phyloP scores from a whole-genome alignment of 1,284 basidiomycete species.

The Ustilago bromivora region DNA sequence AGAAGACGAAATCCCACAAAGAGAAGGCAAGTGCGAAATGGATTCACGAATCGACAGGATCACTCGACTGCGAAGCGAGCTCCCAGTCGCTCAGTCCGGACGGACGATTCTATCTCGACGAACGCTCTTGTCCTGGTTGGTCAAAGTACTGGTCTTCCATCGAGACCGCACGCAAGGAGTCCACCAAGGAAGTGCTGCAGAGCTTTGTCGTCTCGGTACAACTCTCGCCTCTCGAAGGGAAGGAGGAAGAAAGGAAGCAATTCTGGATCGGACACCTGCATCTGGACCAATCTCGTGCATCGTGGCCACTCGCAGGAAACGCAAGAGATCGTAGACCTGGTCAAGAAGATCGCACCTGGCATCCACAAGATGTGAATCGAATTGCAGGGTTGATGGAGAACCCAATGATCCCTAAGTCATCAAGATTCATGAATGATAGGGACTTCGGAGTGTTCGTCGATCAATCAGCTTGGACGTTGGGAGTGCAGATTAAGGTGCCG shows the following conservation, averaged over 20 bases:
- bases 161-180: conserved; percentile 14
- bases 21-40: background rate
- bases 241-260: conserved; percentile 15
- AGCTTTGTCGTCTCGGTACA: conserved; percentile 42
- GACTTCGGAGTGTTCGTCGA: conserved; percentile 50
- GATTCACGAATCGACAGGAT: background rate
- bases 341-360: conserved; percentile 46
- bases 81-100: conserved; percentile 31
- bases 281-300: conserved; percentile 38
- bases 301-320: conserved; percentile 58
- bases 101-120: conserved; percentile 39
- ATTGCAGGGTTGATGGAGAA: conserved; percentile 59
- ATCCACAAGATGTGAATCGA: conserved; percentile 45
- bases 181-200: conserved; percentile 26
- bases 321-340: conserved; percentile 27
- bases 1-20: conserved; percentile 9
- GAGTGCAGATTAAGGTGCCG: conserved; percentile 49
- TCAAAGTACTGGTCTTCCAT: conserved; percentile 29
- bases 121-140: conserved; percentile 46
- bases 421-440: conserved; percentile 30
- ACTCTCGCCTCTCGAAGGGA: conserved; percentile 6
- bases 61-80: conserved; percentile 29
- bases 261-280: conserved; percentile 60
- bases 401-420: conserved; percentile 48
- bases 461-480: conserved; percentile 46